These are phyloP conservation scores for Rhizophagus prolifer DNA, from an alignment of 192 early-diverging fungal genomes.

Conservation along the genomic window DNA sequence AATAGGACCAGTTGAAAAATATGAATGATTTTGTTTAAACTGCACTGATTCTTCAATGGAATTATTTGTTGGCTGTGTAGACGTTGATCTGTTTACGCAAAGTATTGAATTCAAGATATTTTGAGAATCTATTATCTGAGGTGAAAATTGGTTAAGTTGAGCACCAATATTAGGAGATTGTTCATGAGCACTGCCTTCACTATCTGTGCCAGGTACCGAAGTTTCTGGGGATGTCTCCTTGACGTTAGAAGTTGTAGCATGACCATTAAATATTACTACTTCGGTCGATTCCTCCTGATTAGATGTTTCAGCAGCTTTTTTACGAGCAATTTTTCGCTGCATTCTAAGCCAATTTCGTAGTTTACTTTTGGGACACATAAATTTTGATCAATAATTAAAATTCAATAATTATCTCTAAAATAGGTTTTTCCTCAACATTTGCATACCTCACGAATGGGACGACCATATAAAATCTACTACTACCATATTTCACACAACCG, in stretches of 20 bases:
- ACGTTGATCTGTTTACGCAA: not conserved
- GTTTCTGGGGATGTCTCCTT: not conserved
- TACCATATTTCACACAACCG: constrained; percentile 26
- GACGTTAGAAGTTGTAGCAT: not conserved
- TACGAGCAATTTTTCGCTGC: constrained; percentile 13
- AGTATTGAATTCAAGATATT: not conserved
- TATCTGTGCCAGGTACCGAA: constrained; percentile 5
- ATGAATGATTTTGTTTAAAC: constrained; percentile 1
- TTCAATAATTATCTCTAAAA: not conserved
- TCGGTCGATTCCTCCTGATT: not conserved
- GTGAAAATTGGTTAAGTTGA: not conserved
- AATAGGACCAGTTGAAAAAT: not conserved
- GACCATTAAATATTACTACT: not conserved
- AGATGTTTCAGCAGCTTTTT: not conserved
- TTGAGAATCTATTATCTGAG: not conserved
- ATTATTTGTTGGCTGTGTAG: not conserved
- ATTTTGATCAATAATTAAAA: not conserved
- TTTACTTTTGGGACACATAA: not conserved
- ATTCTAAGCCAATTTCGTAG: constrained; percentile 24
- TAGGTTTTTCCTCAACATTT: not conserved
- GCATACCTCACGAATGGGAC: constrained; percentile 66
- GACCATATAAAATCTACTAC: constrained; percentile 67
- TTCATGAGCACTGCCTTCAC: constrained; percentile 5
- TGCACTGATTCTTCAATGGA: too few relatives aligned
- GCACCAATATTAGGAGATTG: not conserved